Evolutionary conservation across 2,329 filamentous ascomycete species (phyloP), one percentile per base, ranked within the genome.

Genomic region (Laburnicola sp.): DNA sequence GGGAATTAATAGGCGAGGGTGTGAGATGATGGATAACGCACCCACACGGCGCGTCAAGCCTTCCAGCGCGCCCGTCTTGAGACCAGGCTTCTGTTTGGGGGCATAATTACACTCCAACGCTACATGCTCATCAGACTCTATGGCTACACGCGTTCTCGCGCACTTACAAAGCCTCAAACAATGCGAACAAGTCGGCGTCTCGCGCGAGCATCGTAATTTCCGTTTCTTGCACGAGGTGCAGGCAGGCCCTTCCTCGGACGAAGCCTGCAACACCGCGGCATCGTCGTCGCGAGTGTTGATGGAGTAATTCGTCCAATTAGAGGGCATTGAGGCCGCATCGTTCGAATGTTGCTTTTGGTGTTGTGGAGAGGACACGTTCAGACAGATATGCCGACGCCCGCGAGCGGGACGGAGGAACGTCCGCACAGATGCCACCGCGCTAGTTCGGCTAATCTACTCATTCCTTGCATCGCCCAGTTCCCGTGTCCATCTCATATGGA

Each of bases 261-360:
- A 58, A 10, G 57, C 57, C 11, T 59, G 54, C 23, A 50, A 50
- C 9, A 49, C 51, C 11, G 50, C 16, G 28, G 16, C 51, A n/a
- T 53, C 65, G 3, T 65, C 63, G 22, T 66, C 66, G 23, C 63
- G 59, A 46, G 51, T 53, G 47, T 56, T 55, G 37, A 64, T 52
- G 55, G 66, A 68, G 52, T 68, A 68, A 64, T 69, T 69, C 41
- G 59, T 65, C 66, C 65, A 70, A 45, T 58, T 57, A 51, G 60
- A 56, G 54, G 64, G 64, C 66, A 71, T 71, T 56, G 61, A 58
- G 38, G 16, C 27, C 31, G 27, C 45, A 53, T 48, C 6, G 25
- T 16, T 49, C 6, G 32, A 31, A 28, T 22, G 32, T 35, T 35
- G 28, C 16, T 16, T 22, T 16, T 9, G 45, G 10, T 36, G 45